Conservation (phyloP, 2,329 filamentous ascomycete genomes). For the Chaetomiaceae sp. region DNA sequence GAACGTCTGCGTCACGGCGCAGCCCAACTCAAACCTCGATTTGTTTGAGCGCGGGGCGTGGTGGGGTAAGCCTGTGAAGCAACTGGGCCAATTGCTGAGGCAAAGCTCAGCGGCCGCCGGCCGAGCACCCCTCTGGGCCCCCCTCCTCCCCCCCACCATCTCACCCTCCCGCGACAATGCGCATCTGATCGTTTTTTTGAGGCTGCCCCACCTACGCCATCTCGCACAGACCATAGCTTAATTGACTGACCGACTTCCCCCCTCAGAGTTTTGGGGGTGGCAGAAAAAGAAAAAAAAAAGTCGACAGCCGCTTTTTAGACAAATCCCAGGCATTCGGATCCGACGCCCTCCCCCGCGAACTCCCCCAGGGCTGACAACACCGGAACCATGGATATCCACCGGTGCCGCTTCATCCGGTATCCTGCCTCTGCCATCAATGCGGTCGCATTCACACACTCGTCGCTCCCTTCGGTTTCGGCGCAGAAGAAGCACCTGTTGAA, state of each 20-base stretch:
- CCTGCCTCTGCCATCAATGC: conserved; percentile 90
- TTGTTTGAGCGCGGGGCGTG: neutral
- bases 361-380: conserved; percentile 17
- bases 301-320: neutral
- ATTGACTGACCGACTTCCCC: conserved; percentile 24
- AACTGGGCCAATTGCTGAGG: too few relatives aligned
- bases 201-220: neutral
- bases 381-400: conserved; percentile 81
- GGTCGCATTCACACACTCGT: conserved; percentile 83
- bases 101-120: neutral
- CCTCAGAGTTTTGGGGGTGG: conserved; percentile 25
- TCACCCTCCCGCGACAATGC: too few relatives aligned
- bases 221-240: conserved; percentile 33
- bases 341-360: conserved; percentile 14
- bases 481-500: conserved; percentile 44
- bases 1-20: too few relatives aligned
- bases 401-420: conserved; percentile 92
- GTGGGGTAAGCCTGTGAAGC: too few relatives aligned
- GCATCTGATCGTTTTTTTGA: too few relatives aligned
- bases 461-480: conserved; percentile 43
- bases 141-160: too few relatives aligned
- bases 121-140: too few relatives aligned
- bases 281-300: conserved; percentile 26
- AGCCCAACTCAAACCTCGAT: too few relatives aligned
- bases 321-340: conserved; percentile 10